phyloP scores from a whole-genome alignment of 495 filamentous ascomycete genomes.

The Hypomontagnella submonticulosa region DNA sequence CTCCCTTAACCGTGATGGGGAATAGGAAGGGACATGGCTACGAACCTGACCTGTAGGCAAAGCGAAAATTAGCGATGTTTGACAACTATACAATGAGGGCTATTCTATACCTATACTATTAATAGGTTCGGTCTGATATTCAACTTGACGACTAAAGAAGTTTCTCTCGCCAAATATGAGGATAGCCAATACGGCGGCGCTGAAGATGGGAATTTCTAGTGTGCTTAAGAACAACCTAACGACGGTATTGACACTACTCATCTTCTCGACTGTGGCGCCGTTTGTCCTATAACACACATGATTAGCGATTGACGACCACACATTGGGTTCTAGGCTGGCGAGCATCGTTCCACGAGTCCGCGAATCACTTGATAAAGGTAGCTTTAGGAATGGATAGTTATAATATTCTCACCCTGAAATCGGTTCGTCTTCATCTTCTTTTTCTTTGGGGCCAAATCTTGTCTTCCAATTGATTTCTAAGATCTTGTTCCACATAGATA shows the following conservation, averaged over 20 bases:
- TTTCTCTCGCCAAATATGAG: conserved; percentile 67
- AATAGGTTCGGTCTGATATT: conserved; percentile 66
- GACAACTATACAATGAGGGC: neutral
- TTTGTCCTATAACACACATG: conserved; percentile 54
- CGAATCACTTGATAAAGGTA: neutral
- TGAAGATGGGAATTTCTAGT: conserved; percentile 65
- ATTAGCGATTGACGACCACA: conserved; percentile 1
- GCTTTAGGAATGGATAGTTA: neutral
- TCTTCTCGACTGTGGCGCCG: conserved; percentile 60
- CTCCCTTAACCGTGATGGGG: too few relatives aligned
- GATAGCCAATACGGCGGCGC: conserved; percentile 64
- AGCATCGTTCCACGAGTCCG: too few relatives aligned
- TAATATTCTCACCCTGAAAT: conserved; percentile 53
- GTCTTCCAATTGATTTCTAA: conserved; percentile 65
- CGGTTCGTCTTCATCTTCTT: conserved; percentile 48
- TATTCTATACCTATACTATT: conserved; percentile 59
- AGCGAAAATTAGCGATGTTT: conserved; percentile 26
- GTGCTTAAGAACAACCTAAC: conserved; percentile 59
- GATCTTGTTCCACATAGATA: conserved; percentile 70
- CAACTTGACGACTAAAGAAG: conserved; percentile 63
- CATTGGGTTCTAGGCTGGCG: too few relatives aligned
- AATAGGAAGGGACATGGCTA: neutral
- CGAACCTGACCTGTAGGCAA: conserved; percentile 30
- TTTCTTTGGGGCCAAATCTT: conserved; percentile 48
- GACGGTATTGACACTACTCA: conserved; percentile 58